Base-by-base conservation (phyloP, 192 early-diverging fungal genomes). In the Backusella psychrophila region DNA sequence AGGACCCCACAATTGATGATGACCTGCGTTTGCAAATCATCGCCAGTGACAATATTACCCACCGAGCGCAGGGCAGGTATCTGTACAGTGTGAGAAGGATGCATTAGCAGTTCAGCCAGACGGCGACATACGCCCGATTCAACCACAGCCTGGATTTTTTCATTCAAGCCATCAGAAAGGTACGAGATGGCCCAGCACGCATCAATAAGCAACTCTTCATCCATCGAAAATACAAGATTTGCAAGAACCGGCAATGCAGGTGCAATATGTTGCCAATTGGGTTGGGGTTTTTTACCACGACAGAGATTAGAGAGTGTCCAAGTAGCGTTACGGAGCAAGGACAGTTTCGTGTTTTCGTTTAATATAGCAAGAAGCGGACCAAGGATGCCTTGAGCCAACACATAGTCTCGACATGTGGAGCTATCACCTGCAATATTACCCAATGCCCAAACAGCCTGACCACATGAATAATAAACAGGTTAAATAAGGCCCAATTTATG, bases 141-240 rank as follows among this genome's bases (percentile, higher is more conserved):
- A 75, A 99, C 96, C 11, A 99, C 98, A 12, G 95, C 94, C 82
- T 98, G 96, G 66, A 99, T 98, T 87, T 97, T 97, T 76, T 98
- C 96, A 85, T 99, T 98, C 44, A 91, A 66, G 1, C 98, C 98
- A 78, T 99, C 97, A 26, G 97, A 98, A 34, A 99, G 91, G 78
- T 99, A 99, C n/a, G 98, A 98, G 75, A 99, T 94, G 23, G 98
- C 98, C 98, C 98, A 99, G 89, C 97, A 98, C n/a, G 98, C 94
- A 82, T 98, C 98, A 17, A 96, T 97, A 80, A 98, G 86, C 29
- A 99, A 90, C 79, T 99, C 98, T 63, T 97, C 96, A 82, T 99
- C 98, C 23, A 86, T 89, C 17, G 94, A 90, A 83, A 95, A 90
- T 68, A 99, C 90, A 39, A 99, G 87, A 80, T 95, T 96, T 66